Evolutionary conservation across 2,329 filamentous ascomycete species (phyloP).

Genomic region (Sordariomycetes sp.): DNA sequence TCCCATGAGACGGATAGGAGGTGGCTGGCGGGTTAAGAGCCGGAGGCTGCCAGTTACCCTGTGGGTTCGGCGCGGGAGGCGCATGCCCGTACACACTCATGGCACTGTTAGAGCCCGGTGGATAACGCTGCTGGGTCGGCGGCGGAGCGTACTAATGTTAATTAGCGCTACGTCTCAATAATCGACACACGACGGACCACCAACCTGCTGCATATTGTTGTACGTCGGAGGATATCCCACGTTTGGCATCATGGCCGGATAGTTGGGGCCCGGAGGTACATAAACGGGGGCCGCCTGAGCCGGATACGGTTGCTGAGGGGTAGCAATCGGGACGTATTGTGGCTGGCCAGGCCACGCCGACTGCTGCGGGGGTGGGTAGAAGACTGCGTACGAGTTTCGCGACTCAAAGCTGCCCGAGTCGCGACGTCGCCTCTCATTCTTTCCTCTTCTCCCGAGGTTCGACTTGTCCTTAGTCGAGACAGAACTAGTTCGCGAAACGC

Average conservation of each 20-base stretch:
- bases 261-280: constrained; percentile 25
- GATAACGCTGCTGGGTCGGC: constrained; percentile 17
- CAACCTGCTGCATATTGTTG: constrained; percentile 28
- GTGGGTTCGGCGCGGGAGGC: constrained; percentile 14
- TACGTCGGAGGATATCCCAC: constrained; percentile 29
- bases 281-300: constrained; percentile 33
- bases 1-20: constrained; percentile 14
- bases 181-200: constrained; percentile 10
- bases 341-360: constrained; percentile 41
- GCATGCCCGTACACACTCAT: constrained; percentile 21
- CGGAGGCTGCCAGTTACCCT: constrained; percentile 22
- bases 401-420: constrained; percentile 54
- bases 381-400: constrained; percentile 56
- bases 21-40: constrained; percentile 14
- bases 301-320: constrained; percentile 27
- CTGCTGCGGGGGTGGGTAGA: constrained; percentile 42
- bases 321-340: constrained; percentile 26
- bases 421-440: constrained; percentile 48
- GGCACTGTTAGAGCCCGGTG: constrained; percentile 17
- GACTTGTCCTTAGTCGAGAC: constrained; percentile 68
- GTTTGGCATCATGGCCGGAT: constrained; percentile 25
- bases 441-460: constrained; percentile 55
- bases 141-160: constrained; percentile 17
- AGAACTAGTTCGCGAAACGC: constrained; percentile 78
- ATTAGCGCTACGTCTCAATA: background rate